Percentiles rank a stretch among this genome's conserved stretches.
Evolutionary conservation across 257 asterid genomes (phyloP).

Genomic region (Solanum megistacrolobum): DNA sequence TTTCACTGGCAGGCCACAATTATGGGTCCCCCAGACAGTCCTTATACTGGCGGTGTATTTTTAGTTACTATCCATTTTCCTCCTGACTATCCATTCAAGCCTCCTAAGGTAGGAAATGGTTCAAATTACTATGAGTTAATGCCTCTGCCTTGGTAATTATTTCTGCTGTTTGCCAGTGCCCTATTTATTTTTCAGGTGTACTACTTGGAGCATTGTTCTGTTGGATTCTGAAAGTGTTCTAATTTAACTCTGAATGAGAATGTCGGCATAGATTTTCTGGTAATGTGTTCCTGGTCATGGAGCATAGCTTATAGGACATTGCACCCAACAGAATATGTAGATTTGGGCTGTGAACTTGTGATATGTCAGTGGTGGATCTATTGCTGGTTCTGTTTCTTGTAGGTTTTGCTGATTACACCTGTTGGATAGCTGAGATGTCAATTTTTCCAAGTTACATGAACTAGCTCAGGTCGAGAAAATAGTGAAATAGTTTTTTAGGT

Average conservation of each 20-base stretch:
- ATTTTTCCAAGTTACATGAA: not conserved
- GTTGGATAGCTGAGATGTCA: not conserved
- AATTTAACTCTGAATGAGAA: not conserved
- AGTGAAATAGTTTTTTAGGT: not conserved
- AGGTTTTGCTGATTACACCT: not conserved
- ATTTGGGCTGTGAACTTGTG: not conserved
- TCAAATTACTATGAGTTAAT: not conserved
- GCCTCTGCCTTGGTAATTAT: not conserved
- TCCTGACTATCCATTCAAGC: slow-evolving; percentile 74
- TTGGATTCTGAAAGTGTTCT: not conserved
- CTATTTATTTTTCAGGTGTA: not conserved
- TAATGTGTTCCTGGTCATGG: not conserved
- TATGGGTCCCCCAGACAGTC: slow-evolving; percentile 80
- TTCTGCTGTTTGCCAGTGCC: not conserved
- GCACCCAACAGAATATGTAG: not conserved
- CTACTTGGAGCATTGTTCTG: not conserved
- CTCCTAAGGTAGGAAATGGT: slow-evolving; percentile 44
- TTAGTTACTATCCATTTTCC: slow-evolving; percentile 67
- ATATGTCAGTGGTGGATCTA: not conserved
- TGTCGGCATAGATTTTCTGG: not conserved
- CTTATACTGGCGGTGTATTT: slow-evolving; percentile 73
- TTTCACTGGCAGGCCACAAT: slow-evolving; percentile 83
- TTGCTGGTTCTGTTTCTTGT: not conserved
- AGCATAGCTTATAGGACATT: not conserved
- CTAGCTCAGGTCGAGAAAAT: not conserved